Conservation (phyloP, 2,329 filamentous ascomycete genomes). For the Aureobasidium sp. region DNA sequence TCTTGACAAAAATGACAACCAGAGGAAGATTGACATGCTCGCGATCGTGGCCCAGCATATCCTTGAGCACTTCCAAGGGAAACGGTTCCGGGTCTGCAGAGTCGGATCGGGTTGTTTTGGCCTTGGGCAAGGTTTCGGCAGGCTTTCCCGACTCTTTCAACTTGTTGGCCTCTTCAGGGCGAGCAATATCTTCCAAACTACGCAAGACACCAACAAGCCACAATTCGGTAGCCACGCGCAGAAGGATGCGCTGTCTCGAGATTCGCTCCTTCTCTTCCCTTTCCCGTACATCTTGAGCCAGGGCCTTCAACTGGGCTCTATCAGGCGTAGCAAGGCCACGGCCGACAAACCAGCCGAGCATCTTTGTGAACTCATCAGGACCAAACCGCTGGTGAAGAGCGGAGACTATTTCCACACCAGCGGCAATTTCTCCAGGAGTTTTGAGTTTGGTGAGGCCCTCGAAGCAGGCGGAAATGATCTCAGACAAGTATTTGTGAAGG, state of each 20-base stretch:
- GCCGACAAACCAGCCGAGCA: constrained; percentile 85
- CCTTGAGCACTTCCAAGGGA: constrained; percentile 94
- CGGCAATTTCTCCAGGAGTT: constrained; percentile 81
- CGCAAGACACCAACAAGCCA: constrained; percentile 88
- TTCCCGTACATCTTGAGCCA: constrained; percentile 76
- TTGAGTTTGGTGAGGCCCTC: constrained; percentile 91
- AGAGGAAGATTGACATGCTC: constrained; percentile 88
- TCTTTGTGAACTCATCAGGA: constrained; percentile 80
- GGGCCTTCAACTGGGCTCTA: constrained; percentile 70
- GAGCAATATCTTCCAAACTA: constrained; percentile 65
- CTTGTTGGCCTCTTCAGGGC: constrained; percentile 58
- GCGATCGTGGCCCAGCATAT: constrained; percentile 85
- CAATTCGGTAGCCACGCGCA: constrained; percentile 87
- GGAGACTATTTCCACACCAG: constrained; percentile 86
- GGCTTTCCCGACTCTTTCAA: constrained; percentile 50
- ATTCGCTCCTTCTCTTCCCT: constrained; percentile 94
- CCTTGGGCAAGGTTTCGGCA: constrained; percentile 47
- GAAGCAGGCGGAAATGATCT: constrained; percentile 92
- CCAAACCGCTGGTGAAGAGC: constrained; percentile 95
- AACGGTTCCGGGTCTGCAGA: constrained; percentile 79
- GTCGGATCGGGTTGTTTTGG: constrained; percentile 50
- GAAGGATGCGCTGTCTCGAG: constrained; percentile 72
- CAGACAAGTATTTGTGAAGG: constrained; percentile 91
- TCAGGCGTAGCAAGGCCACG: constrained; percentile 88
- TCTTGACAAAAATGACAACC: constrained; percentile 91